Conservation (phyloP, 2,329 filamentous ascomycete genomes). For the Trichoderma afroharzianum region DNA sequence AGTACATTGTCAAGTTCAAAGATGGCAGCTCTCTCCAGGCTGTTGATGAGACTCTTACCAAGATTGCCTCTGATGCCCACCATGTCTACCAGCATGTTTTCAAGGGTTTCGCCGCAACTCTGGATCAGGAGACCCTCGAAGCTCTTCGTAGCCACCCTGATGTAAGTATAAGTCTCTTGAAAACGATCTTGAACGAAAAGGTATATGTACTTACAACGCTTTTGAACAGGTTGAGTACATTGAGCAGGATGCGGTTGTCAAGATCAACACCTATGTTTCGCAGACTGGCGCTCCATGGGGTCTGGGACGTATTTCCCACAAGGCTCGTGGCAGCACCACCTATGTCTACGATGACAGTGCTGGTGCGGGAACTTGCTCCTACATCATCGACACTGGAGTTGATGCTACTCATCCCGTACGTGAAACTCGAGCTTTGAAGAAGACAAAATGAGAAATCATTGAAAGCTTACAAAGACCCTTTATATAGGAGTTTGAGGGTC, state of each 20-base stretch:
- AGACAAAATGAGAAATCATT: neutral
- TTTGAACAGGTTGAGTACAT: slow-evolving; percentile 32
- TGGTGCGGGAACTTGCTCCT: slow-evolving; percentile 40
- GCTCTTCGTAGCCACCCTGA: slow-evolving; percentile 25
- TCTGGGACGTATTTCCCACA: slow-evolving; percentile 35
- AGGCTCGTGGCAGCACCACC: slow-evolving; percentile 25
- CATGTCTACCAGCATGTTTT: slow-evolving; percentile 25
- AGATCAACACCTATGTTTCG: slow-evolving; percentile 16
- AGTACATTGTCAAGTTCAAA: slow-evolving; percentile 33
- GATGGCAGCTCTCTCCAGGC: slow-evolving; percentile 19
- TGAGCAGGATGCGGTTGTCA: slow-evolving; percentile 36
- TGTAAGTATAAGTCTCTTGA: slow-evolving; percentile 15
- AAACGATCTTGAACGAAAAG: neutral
- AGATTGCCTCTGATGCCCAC: slow-evolving; percentile 24
- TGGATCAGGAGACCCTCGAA: slow-evolving; percentile 23
- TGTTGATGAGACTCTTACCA: slow-evolving; percentile 18
- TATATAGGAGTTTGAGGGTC: slow-evolving; percentile 33
- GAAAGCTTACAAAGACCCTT: neutral
- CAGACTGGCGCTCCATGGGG: slow-evolving; percentile 29
- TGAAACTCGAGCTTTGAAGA: neutral
- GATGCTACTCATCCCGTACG: slow-evolving; percentile 36
- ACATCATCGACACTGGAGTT: slow-evolving; percentile 47
- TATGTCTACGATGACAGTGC: slow-evolving; percentile 41
- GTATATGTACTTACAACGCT: neutral
- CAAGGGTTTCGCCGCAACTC: slow-evolving; percentile 25